Evolutionary conservation across 164 flowering plant species (phyloP).

Genomic region (Vitis cinerea): DNA sequence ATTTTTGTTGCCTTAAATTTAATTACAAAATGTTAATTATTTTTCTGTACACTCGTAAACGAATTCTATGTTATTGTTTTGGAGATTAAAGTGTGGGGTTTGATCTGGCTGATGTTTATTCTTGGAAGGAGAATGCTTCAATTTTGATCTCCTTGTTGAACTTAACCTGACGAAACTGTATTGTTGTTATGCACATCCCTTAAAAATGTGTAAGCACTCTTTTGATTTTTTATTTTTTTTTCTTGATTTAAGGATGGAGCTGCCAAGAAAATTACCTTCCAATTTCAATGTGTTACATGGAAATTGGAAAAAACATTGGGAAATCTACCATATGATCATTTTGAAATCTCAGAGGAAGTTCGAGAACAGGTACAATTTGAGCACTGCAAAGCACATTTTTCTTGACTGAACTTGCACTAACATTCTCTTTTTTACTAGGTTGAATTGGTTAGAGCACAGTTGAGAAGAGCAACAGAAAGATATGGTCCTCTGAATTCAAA

Average conservation of each 20-base stretch:
- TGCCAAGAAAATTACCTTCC: conserved; percentile 51
- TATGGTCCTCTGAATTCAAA: conserved; percentile 53
- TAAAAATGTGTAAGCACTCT: not conserved
- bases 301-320: conserved; percentile 70
- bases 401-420: not conserved
- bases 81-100: too few relatives aligned
- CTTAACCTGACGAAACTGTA: too few relatives aligned
- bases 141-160: too few relatives aligned
- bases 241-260: conserved; percentile 56
- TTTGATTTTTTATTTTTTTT: conserved; percentile 14
- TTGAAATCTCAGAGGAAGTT: conserved; percentile 86
- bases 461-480: conserved; percentile 77
- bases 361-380: conserved; percentile 69
- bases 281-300: conserved; percentile 77
- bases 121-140: too few relatives aligned
- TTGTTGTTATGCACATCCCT: not conserved
- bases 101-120: too few relatives aligned
- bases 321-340: conserved; percentile 57
- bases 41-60: too few relatives aligned
- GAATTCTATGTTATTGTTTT: too few relatives aligned
- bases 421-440: conserved; percentile 43
- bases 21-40: too few relatives aligned
- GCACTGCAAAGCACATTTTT: not conserved
- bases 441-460: conserved; percentile 71
- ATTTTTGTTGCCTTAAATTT: too few relatives aligned